Base-by-base conservation (phyloP, 331 rosid genomes). In the Malus hybrid region DNA sequence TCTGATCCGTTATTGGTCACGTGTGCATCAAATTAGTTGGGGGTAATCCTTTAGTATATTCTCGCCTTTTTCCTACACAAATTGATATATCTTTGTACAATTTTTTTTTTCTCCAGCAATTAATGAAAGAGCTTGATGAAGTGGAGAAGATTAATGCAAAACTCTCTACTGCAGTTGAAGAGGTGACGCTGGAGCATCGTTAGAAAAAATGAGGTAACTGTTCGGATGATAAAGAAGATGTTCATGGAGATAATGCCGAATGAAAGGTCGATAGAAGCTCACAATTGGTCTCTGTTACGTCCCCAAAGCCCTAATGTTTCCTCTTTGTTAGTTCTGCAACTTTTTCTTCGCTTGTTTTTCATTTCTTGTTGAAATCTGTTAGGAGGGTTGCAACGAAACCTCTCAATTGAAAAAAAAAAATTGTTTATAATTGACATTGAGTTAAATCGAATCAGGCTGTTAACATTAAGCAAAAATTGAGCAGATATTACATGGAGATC, bases 211-310 rank as follows among this genome's bases (percentile, higher is more conserved):
- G 39, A 34, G 39, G 39, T 34, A 34, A 34, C 9, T 34, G 39
- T 94, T 64, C 74, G 90, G 81, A 82, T 83, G 93, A 78, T 94
- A 12, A 92, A 87, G 88, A 94, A 88, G 78, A 80, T 94, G n/a
- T 78, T 94, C 39, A 80, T 86, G 83, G 88, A 87, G 65, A 80
- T 92, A 74, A 86, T 88, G 29, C 93, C 99, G 24, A 90, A 86
- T 68, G 88, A 81, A 54, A 62, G 72, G 68, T 92, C 87, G 71
- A 55, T 90, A 6, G 95, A 94, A 68, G 92, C 90, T 74, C 89
- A 82, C 66, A 92, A 78, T 84, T 85, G 90, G 82, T 89, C 93
- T 79, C 19, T 92, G 48, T 75, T 94, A 73, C 92, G 95, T n/a
- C 95, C 97, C 12, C 92, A 90, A 24, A 24, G 24, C 24, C 24